phyloP scores from a whole-genome alignment of 768 basidiomycete species.

The Clitopilus hobsonii region DNA sequence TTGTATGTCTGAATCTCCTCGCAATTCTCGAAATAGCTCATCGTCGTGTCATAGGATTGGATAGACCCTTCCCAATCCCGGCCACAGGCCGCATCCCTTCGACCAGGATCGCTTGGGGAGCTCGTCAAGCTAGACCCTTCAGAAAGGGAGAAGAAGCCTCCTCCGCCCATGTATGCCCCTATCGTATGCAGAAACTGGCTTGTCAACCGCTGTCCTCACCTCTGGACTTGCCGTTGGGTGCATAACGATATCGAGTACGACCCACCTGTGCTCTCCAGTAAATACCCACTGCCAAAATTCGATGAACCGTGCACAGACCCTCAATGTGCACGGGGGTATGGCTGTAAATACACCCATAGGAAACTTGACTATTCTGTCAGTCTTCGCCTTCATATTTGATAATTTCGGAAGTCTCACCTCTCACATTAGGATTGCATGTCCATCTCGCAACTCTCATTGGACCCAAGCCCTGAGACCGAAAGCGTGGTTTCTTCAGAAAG shows the following conservation, averaged over 20 bases:
- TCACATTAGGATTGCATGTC: neutral
- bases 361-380: conserved; percentile 21
- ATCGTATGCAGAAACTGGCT: neutral
- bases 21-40: neutral
- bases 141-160: neutral
- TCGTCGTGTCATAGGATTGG: neutral
- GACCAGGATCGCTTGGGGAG: neutral
- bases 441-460: neutral
- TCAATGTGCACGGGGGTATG: conserved; percentile 16
- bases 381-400: neutral
- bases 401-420: neutral
- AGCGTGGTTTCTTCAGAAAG: neutral
- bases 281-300: conserved; percentile 13
- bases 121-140: neutral
- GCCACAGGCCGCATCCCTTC: neutral
- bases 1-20: neutral
- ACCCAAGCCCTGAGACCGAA: neutral
- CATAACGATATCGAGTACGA: conserved; percentile 12
- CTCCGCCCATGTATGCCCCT: neutral
- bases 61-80: neutral
- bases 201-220: conserved; percentile 2
- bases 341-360: conserved; percentile 18
- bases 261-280: conserved; percentile 1
- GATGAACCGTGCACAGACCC: conserved; percentile 19
- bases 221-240: conserved; percentile 8